Conservation (phyloP, 305 asterid genomes). For the Rubia peregrina region DNA sequence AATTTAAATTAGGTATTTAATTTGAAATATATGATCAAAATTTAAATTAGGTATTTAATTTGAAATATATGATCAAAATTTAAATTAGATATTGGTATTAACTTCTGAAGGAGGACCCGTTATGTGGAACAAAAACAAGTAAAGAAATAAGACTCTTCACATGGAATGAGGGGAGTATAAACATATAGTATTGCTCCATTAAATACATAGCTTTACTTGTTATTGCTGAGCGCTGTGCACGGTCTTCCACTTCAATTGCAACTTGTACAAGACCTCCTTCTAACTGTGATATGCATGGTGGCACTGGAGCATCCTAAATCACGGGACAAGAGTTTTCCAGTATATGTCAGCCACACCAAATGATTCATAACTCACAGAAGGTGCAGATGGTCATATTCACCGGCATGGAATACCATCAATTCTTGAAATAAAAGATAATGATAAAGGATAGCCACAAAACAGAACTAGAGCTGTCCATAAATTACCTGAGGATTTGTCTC, state of each 20-base stretch:
- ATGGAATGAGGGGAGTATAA: not conserved
- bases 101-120: not conserved
- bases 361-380: not conserved
- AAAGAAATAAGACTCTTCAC: not conserved
- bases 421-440: not conserved
- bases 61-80: not conserved
- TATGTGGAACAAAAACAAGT: not conserved
- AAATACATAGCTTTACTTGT: conserved; percentile 45
- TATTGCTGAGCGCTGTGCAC: conserved; percentile 92
- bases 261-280: conserved; percentile 98
- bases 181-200: not conserved
- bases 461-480: conserved; percentile 7
- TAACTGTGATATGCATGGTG: conserved; percentile 95
- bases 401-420: not conserved
- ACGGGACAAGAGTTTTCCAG: not conserved
- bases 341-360: not conserved
- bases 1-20: not conserved
- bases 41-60: too few relatives aligned
- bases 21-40: not conserved
- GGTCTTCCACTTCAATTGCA: conserved; percentile 98
- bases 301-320: conserved; percentile 97
- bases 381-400: conserved; percentile 1
- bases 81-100: not conserved
- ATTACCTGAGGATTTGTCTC: conserved; percentile 95
- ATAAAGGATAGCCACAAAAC: not conserved